Base-by-base conservation (phyloP, 441 rosid genomes). In the Mallotus japonicus region DNA sequence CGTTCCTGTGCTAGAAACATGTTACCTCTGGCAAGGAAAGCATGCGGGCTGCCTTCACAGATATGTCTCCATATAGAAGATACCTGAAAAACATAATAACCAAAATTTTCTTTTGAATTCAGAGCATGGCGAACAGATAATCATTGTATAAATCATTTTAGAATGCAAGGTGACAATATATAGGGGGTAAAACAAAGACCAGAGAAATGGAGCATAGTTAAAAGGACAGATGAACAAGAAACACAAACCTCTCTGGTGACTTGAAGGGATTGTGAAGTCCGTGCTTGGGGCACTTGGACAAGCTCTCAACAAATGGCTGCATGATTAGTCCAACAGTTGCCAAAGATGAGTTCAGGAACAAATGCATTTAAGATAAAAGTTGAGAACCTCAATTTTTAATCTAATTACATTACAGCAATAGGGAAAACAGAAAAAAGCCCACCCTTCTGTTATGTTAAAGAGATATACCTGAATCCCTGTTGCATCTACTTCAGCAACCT, bases 261-360 rank as follows among this genome's bases (percentile, higher is more conserved):
- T 90, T 95, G 78, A 95, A 92, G 76, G 99, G 99, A 87, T 95
- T 95, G 83, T 91, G 99, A 20, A 95, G 78, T 71, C 98, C 99
- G 85, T 91, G 97, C 84, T 95, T 95, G 0, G 98, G 95, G 83
- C 99, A 95, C 82, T 85, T 86, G 72, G 90, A 77, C 85, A 92
- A 89, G 88, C 98, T 92, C 80, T 91, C 96, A 60, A 92, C 95
- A 86, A 85, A 92, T 77, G 97, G 96, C 99, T 95, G 83, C 85
- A 73, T 53, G 24, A 74, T 54, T 73, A 77, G 28, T 69, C 69
- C 63, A 81, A 74, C 71, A 82, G 13, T 49, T 54, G 66, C 62
- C 65, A n/a, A 8, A 64, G 20, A 55, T 70, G 42, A 65, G 65
- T 50, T 40, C n/a, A 20, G 65, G 37, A 19, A 20, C 65, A 72